Conservation (phyloP, 352 stramenopile genomes). For the Globisporangium splendens region DNA sequence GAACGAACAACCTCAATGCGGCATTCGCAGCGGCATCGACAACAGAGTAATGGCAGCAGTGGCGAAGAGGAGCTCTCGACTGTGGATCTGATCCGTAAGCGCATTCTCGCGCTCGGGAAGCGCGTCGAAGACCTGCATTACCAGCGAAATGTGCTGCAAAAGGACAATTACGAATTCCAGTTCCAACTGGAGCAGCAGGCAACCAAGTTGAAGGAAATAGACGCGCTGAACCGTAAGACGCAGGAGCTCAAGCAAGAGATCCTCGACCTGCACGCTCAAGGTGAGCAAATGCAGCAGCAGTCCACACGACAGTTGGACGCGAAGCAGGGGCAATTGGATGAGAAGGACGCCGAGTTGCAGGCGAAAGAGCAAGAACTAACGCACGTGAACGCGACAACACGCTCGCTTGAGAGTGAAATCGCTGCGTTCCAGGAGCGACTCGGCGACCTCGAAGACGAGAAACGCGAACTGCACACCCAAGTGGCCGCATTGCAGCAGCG, state of each 20-base stretch:
- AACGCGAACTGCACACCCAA: conserved; percentile 26
- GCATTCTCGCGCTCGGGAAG: conserved; percentile 58
- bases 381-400: conserved; percentile 22
- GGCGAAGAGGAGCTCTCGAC: conserved; percentile 17
- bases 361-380: conserved; percentile 29
- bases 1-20: conserved; percentile 20
- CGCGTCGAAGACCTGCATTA: conserved; percentile 67
- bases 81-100: conserved; percentile 51
- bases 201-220: conserved; percentile 43
- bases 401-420: conserved; percentile 23
- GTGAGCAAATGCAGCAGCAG: not conserved
- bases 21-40: conserved; percentile 7
- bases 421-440: conserved; percentile 13
- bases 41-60: conserved; percentile 3
- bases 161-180: conserved; percentile 75
- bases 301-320: not conserved
- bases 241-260: conserved; percentile 44
- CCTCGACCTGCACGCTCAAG: conserved; percentile 1
- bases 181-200: conserved; percentile 60
- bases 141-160: conserved; percentile 65
- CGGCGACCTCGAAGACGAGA: conserved; percentile 29
- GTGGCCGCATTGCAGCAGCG: conserved; percentile 29
- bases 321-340: conserved; percentile 10
- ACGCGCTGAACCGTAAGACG: conserved; percentile 25
- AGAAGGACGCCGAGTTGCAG: conserved; percentile 23